phyloP scores from a whole-genome alignment of 2,329 filamentous ascomycete genomes.

The Pestalotiopsis fici region DNA sequence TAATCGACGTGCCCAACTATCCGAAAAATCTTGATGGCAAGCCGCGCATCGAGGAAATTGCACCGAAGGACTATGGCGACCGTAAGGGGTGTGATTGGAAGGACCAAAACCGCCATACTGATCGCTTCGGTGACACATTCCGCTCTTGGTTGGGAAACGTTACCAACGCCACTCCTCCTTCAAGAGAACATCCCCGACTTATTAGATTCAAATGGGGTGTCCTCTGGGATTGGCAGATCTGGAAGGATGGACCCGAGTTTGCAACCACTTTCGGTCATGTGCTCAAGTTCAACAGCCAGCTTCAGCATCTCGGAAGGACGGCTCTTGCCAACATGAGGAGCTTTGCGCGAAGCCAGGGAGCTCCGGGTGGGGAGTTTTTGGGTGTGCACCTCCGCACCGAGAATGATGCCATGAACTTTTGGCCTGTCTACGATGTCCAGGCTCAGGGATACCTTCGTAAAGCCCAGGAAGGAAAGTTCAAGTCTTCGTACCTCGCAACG shows the following conservation, averaged over 20 bases:
- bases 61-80: conserved; percentile 39
- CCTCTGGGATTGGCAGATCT: conserved; percentile 46
- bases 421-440: conserved; percentile 45
- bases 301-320: conserved; percentile 39
- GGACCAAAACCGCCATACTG: conserved; percentile 42
- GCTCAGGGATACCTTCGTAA: conserved; percentile 37
- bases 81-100: conserved; percentile 38
- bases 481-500: conserved; percentile 45
- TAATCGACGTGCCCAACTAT: conserved; percentile 37
- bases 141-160: conserved; percentile 31
- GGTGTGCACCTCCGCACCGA: conserved; percentile 51
- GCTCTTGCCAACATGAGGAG: conserved; percentile 35
- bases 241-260: conserved; percentile 48
- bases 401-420: conserved; percentile 44
- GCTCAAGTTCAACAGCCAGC: conserved; percentile 41
- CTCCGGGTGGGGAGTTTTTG: conserved; percentile 28
- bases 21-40: conserved; percentile 32
- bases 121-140: conserved; percentile 36
- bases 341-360: conserved; percentile 23
- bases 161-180: conserved; percentile 24
- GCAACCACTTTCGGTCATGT: conserved; percentile 42
- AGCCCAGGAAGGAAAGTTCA: conserved; percentile 30
- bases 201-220: conserved; percentile 45
- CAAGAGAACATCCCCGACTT: conserved; percentile 33
- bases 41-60: conserved; percentile 39